A percentile compares a stretch with the other conserved stretches of the same genome.
Evolutionary conservation across 2,329 filamentous ascomycete species (phyloP).

Genomic region (Colletotrichum somersetense): DNA sequence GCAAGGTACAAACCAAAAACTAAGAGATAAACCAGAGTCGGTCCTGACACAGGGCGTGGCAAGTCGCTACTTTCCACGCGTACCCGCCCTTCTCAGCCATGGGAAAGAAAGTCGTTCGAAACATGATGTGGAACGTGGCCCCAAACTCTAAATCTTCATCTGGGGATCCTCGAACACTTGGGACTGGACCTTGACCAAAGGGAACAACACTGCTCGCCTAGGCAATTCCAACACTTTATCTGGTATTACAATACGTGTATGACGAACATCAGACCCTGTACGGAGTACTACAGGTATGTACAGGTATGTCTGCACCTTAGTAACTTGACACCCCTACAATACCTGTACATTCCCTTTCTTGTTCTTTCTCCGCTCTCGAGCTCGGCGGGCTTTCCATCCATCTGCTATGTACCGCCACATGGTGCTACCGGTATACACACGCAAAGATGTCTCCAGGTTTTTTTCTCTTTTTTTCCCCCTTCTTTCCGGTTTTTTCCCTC

Average conservation of each 20-base stretch:
- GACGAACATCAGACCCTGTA: neutral
- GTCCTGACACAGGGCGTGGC: constrained; percentile 11
- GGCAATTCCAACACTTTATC: neutral
- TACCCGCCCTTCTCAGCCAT: constrained; percentile 13
- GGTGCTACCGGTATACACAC: neutral
- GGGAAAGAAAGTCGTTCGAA: constrained; percentile 36
- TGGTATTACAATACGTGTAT: neutral
- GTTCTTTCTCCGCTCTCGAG: neutral
- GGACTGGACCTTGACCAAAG: constrained; percentile 16
- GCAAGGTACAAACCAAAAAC: constrained; percentile 30
- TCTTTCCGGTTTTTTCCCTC: neutral
- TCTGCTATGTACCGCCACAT: constrained; percentile 3
- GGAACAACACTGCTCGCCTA: constrained; percentile 16
- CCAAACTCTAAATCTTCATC: constrained; percentile 29
- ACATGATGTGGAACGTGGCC: constrained; percentile 39
- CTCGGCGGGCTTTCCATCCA: neutral
- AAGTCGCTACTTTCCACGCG: constrained; percentile 6
- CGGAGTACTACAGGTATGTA: no score
- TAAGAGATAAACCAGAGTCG: neutral
- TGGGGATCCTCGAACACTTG: constrained; percentile 14
- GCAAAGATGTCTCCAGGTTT: neutral
- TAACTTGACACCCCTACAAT: neutral
- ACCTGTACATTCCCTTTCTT: neutral
- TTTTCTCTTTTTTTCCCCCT: neutral
- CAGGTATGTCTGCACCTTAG: neutral